Evolutionary conservation across 2,329 filamentous ascomycete species (phyloP).

Genomic region (Fusarium globosum): DNA sequence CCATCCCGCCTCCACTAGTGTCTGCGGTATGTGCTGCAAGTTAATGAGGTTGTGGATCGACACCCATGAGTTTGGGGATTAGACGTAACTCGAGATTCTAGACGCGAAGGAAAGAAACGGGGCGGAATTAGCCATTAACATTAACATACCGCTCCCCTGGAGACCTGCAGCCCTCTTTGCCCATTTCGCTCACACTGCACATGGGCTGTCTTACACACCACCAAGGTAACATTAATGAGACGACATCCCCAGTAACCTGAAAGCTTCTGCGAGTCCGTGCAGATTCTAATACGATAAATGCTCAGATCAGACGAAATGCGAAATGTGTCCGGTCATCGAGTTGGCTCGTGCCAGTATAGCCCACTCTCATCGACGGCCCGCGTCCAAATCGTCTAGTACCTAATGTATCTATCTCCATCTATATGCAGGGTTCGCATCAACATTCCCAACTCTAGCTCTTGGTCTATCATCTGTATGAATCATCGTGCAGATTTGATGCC

Average conservation of each 20-base stretch:
- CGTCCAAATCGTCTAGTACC: not conserved
- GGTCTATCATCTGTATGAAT: slow-evolving; percentile 8
- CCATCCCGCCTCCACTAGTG: slow-evolving; percentile 15
- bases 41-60: slow-evolving; percentile 33
- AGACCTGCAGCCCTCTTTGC: not conserved
- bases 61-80: slow-evolving; percentile 12
- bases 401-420: not conserved
- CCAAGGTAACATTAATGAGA: slow-evolving; percentile 14
- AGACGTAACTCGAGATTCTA: slow-evolving; percentile 1
- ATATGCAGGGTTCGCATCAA: slow-evolving; percentile 27
- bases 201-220: slow-evolving; percentile 16
- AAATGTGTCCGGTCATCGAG: slow-evolving; percentile 23
- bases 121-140: slow-evolving; percentile 9
- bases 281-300: slow-evolving; percentile 8
- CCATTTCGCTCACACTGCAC: not conserved
- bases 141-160: not conserved
- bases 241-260: not conserved
- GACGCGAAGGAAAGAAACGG: slow-evolving; percentile 15
- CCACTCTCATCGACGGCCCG: slow-evolving; percentile 17
- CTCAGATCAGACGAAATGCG: slow-evolving; percentile 10
- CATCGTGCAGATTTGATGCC: slow-evolving; percentile 11
- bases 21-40: slow-evolving; percentile 24
- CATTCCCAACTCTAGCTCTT: slow-evolving; percentile 23
- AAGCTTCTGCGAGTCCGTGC: slow-evolving; percentile 1
- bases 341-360: slow-evolving; percentile 17